These are phyloP conservation scores for Lupinus albus DNA, from an alignment of 306 rosid species.

Conservation along the genomic window DNA sequence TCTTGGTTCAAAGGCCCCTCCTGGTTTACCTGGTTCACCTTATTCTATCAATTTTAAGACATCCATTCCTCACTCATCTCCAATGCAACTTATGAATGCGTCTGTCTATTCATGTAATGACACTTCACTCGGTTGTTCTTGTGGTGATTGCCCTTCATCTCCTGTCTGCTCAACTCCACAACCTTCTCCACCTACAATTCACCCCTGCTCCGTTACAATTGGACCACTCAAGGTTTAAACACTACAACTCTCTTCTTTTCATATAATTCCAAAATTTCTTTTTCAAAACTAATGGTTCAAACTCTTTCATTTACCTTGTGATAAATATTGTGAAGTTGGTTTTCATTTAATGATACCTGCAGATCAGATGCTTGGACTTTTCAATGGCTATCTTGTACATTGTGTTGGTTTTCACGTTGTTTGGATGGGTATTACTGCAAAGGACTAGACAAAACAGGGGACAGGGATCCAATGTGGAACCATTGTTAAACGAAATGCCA, in stretches of 20 bases:
- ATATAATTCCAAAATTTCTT: constrained; percentile 6
- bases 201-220: constrained; percentile 67
- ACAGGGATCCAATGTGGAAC: constrained; percentile 54
- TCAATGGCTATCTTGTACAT: constrained; percentile 65
- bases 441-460: constrained; percentile 60
- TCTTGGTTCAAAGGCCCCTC: constrained; percentile 76
- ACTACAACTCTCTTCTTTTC: constrained; percentile 19
- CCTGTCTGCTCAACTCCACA: constrained; percentile 66
- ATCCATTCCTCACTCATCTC: constrained; percentile 53
- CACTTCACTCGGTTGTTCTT: constrained; percentile 94
- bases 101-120: constrained; percentile 80
- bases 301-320: constrained; percentile 22
- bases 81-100: constrained; percentile 78
- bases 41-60: constrained; percentile 72
- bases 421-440: constrained; percentile 73
- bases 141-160: constrained; percentile 94
- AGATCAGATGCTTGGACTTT: constrained; percentile 84
- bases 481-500: constrained; percentile 60
- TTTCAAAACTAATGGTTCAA: not conserved
- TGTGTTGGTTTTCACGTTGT: constrained; percentile 61
- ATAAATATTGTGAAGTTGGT: constrained; percentile 33
- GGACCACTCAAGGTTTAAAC: constrained; percentile 73
- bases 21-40: constrained; percentile 91
- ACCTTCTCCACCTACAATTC: constrained; percentile 71
- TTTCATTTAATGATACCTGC: constrained; percentile 44